Conservation (phyloP, 495 filamentous ascomycete species). For the Hyphodiscus hymeniophilus region DNA sequence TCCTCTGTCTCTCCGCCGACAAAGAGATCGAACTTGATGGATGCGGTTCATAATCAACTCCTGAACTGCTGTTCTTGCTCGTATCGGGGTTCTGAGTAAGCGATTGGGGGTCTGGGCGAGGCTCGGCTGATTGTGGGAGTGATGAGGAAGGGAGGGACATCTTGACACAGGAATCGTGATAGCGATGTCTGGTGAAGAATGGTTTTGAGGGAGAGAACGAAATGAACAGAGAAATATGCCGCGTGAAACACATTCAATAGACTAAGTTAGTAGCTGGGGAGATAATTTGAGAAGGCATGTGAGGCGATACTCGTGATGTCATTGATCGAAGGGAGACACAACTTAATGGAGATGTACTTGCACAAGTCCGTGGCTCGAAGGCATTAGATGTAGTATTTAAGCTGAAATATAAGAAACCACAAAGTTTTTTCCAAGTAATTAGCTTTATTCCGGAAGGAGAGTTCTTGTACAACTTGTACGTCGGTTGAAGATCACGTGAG, state of each 20-base stretch:
- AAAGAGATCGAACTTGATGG: slow-evolving; percentile 30
- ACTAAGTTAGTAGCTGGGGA: slow-evolving; percentile 49
- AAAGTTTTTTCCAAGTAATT: background rate
- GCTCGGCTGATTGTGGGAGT: background rate
- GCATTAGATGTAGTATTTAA: too few species aligned
- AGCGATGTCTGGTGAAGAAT: too few species aligned
- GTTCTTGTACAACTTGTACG: too few species aligned
- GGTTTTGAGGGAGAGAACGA: too few species aligned
- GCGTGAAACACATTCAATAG: too few species aligned
- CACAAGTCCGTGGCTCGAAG: too few species aligned
- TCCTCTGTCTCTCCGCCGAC: slow-evolving; percentile 23
- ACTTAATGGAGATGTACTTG: too few species aligned
- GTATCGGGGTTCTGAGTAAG: background rate
- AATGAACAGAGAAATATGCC: too few species aligned
- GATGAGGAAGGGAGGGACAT: slow-evolving; percentile 32
- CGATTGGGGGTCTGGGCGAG: slow-evolving; percentile 2
- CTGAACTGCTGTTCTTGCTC: background rate
- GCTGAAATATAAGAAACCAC: background rate
- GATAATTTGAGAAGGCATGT: too few species aligned
- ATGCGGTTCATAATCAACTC: slow-evolving; percentile 37
- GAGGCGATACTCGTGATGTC: slow-evolving; percentile 93
- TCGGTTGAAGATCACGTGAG: too few species aligned
- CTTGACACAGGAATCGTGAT: slow-evolving; percentile 83
- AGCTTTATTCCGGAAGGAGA: too few species aligned
- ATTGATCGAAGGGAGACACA: too few species aligned